These are phyloP conservation scores for Sarocladiaceae sp. DNA, from an alignment of 2,329 filamentous ascomycete genomes.

Conservation along the genomic window DNA sequence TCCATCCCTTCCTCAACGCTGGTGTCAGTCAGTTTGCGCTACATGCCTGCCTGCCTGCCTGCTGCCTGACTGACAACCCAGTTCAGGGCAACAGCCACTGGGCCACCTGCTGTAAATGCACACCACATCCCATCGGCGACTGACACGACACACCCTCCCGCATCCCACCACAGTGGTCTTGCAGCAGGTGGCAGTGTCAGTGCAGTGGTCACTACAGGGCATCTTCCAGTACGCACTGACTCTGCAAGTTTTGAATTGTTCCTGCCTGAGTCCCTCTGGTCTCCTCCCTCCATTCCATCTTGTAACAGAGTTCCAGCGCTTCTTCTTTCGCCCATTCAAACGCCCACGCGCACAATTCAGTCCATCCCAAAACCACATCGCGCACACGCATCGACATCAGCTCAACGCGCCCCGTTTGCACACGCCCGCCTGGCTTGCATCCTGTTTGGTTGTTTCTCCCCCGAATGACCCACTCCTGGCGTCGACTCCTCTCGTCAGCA, in stretches of 20 bases:
- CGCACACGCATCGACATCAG: background rate
- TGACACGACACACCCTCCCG: too few species aligned
- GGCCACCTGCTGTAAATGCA: background rate
- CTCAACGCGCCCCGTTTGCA: conserved; percentile 2
- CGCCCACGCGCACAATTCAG: background rate
- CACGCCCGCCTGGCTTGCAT: background rate
- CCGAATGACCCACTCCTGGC: background rate
- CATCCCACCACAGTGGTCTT: too few species aligned
- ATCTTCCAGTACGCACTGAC: too few species aligned
- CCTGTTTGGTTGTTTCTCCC: background rate
- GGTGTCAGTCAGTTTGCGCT: background rate
- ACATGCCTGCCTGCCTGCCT: too few species aligned
- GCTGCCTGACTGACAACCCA: too few species aligned
- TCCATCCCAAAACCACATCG: background rate
- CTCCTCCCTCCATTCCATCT: too few species aligned
- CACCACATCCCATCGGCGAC: too few species aligned
- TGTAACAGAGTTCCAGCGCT: too few species aligned
- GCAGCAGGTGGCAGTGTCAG: background rate
- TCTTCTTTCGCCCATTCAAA: conserved; percentile 1
- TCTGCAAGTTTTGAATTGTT: too few species aligned
- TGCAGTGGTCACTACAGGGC: too few species aligned
- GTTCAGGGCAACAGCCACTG: too few species aligned
- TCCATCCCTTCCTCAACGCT: conserved; percentile 4
- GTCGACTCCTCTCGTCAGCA: background rate
- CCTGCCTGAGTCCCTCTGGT: too few species aligned